A percentile compares a stretch with the other conserved stretches of the same genome.
Evolutionary conservation across 176 grass and related monocot species (phyloP).

Genomic region (Triticum aestivum): IWGSC_CS_RefSeq_v2.1 NC_057814.1:609481713-609482212

Average conservation of each 20-base stretch:
- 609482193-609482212: not conserved
- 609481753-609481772: not conserved
- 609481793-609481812: not conserved
- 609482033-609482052: not conserved
- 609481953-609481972: not conserved
- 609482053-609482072: fast-evolving
- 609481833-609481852: not conserved
- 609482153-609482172: not conserved
- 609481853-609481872: not conserved
- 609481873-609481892: not conserved
- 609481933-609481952: too few species aligned
- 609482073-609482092: too few species aligned
- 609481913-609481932: not conserved
- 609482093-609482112: not conserved
- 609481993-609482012: not conserved
- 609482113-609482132: not conserved
- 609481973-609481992: not conserved
- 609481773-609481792: not conserved
- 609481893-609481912: not conserved
- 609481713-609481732: fast-evolving
- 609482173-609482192: not conserved
- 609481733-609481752: fast-evolving
- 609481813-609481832: not conserved
- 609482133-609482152: not conserved
- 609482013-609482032: not conserved